These are phyloP conservation scores for Xylaria flabelliformis DNA, from an alignment of 495 filamentous ascomycete genomes.

Conservation along the genomic window DNA sequence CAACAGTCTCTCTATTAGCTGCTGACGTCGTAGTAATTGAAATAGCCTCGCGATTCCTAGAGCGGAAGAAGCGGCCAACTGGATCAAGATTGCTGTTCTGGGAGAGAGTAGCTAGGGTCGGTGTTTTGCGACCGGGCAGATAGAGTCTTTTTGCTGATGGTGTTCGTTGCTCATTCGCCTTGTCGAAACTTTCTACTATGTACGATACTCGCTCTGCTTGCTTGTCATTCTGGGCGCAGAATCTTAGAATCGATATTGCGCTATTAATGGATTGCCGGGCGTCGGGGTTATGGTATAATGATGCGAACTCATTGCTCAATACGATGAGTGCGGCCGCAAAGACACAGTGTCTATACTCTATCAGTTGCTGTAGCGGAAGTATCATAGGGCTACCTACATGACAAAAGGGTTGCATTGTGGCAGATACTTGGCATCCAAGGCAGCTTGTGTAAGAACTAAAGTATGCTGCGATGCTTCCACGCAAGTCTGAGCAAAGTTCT, in stretches of 20 bases:
- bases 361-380: slow-evolving; percentile 9
- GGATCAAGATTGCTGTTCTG: slow-evolving; percentile 37
- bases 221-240: slow-evolving; percentile 67
- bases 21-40: slow-evolving; percentile 30
- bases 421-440: slow-evolving; percentile 64
- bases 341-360: slow-evolving; percentile 63
- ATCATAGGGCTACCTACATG: slow-evolving; percentile 52
- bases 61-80: slow-evolving; percentile 46
- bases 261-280: slow-evolving; percentile 63
- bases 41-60: slow-evolving; percentile 33
- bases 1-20: slow-evolving; percentile 30
- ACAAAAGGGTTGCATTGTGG: slow-evolving; percentile 72
- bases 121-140: slow-evolving; percentile 37
- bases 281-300: slow-evolving; percentile 63
- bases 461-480: slow-evolving; percentile 73
- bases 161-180: slow-evolving; percentile 39
- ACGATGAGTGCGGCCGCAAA: slow-evolving; percentile 75
- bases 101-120: slow-evolving; percentile 33
- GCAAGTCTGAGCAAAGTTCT: slow-evolving; percentile 72
- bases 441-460: slow-evolving; percentile 65
- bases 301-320: slow-evolving; percentile 72
- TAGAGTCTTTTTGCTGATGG: slow-evolving; percentile 28
- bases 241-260: slow-evolving; percentile 64
- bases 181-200: slow-evolving; percentile 67
- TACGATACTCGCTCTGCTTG: slow-evolving; percentile 69